phyloP scores from a whole-genome alignment of 2,329 filamentous ascomycete genomes.

The Nemania bipapillata region DNA sequence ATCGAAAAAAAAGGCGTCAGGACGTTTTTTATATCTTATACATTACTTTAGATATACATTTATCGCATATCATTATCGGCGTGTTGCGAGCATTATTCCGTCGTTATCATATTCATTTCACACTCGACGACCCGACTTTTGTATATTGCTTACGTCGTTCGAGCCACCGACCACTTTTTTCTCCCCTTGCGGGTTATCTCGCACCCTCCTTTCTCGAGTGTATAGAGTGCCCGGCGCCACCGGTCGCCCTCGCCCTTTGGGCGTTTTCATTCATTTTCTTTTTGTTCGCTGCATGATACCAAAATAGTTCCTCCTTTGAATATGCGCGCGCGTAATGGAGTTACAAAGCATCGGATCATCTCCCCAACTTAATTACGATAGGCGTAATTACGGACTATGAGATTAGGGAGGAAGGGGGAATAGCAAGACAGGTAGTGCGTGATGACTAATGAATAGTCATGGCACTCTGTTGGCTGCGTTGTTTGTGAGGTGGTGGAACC shows the following conservation, averaged over 20 bases:
- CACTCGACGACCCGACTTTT: constrained; percentile 16
- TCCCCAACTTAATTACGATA: constrained; percentile 6
- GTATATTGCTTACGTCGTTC: constrained; percentile 30
- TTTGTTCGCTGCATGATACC: constrained; percentile 33
- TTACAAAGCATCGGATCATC: constrained; percentile 8
- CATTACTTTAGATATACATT: constrained; percentile 27
- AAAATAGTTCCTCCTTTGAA: constrained; percentile 17
- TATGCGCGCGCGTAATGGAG: constrained; percentile 3
- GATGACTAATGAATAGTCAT: constrained; percentile 7
- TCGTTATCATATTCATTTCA: constrained; percentile 10
- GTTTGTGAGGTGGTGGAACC: neutral
- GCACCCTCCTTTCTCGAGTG: neutral
- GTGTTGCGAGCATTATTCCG: constrained; percentile 21
- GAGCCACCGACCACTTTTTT: neutral
- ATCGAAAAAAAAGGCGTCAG: constrained; percentile 43
- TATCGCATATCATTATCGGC: constrained; percentile 30
- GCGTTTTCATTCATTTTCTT: constrained; percentile 34
- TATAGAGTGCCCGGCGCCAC: constrained; percentile 36
- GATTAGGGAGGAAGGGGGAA: neutral
- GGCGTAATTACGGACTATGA: constrained; percentile 4
- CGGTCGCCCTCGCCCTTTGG: constrained; percentile 24
- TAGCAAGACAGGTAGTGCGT: neutral
- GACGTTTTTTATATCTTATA: constrained; percentile 29
- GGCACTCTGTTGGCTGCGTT: neutral
- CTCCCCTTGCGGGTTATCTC: constrained; percentile 3